Conservation (phyloP, 164 flowering plant genomes). For the Cinnamomum chago region DNA sequence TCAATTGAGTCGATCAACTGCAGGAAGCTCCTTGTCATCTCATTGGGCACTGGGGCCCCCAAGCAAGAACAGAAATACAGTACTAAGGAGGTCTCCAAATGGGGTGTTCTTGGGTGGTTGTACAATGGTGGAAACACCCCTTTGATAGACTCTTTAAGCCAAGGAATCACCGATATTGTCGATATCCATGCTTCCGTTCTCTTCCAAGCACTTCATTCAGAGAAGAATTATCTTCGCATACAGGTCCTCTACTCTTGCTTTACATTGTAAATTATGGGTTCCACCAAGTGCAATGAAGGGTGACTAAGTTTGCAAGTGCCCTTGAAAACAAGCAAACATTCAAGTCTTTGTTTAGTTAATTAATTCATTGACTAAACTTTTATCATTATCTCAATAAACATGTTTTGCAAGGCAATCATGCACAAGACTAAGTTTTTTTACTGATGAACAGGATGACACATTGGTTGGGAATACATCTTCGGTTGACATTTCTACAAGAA, state of each 20-base stretch:
- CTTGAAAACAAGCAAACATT: too few species aligned
- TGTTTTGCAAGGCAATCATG: not conserved
- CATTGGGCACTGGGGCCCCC: slow-evolving; percentile 47
- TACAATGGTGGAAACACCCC: slow-evolving; percentile 35
- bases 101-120: slow-evolving; percentile 50
- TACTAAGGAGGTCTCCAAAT: slow-evolving; percentile 32
- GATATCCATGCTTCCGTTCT: slow-evolving; percentile 44
- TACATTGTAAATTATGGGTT: too few species aligned
- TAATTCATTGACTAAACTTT: not conserved
- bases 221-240: slow-evolving; percentile 46
- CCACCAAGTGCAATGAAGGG: too few species aligned
- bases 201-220: slow-evolving; percentile 31
- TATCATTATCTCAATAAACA: too few species aligned
- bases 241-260: slow-evolving; percentile 28
- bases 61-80: slow-evolving; percentile 33
- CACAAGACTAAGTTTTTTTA: not conserved
- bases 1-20: slow-evolving; percentile 27
- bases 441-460: slow-evolving; percentile 34
- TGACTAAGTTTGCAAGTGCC: too few species aligned
- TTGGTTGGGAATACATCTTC: slow-evolving; percentile 38
- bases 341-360: too few species aligned
- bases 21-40: slow-evolving; percentile 37
- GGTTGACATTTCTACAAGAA: slow-evolving; percentile 32
- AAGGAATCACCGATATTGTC: slow-evolving; percentile 56
- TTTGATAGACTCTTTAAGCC: slow-evolving; percentile 30